phyloP scores from a whole-genome alignment of 352 stramenopile genomes.

The Albugo laibachii region DNA sequence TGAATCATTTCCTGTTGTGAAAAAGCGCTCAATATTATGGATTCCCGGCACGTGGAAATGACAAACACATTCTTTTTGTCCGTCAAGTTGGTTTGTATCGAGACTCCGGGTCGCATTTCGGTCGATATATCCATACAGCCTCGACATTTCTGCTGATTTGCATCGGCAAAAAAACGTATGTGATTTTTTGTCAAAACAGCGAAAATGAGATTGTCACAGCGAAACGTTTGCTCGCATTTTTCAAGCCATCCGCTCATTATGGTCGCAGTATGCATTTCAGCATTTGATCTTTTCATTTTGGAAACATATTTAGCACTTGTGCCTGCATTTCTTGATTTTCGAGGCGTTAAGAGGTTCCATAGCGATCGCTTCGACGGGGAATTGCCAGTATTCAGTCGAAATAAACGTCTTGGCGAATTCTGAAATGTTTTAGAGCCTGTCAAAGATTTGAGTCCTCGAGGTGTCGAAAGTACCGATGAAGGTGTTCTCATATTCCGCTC shows the following conservation, averaged over 20 bases:
- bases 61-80: conserved; percentile 73
- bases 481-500: too few species aligned
- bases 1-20: conserved; percentile 59
- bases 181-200: conserved; percentile 66
- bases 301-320: too few species aligned
- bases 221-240: conserved; percentile 76
- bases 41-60: conserved; percentile 46
- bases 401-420: too few species aligned
- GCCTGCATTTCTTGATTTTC: too few species aligned
- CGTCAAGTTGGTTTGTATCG: conserved; percentile 63
- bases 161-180: conserved; percentile 52
- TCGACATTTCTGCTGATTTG: conserved; percentile 52
- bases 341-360: too few species aligned
- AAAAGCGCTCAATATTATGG: conserved; percentile 64
- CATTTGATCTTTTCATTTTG: too few species aligned
- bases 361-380: too few species aligned
- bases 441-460: too few species aligned
- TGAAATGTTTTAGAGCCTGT: too few species aligned
- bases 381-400: too few species aligned
- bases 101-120: conserved; percentile 46
- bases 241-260: conserved; percentile 39
- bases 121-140: conserved; percentile 61
- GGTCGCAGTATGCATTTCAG: too few species aligned
- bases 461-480: too few species aligned
- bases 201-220: conserved; percentile 79